Evolutionary conservation across 2,329 filamentous ascomycete genomes (phyloP), one percentile per base, ranked within the genome.

Genomic region (Bipolaris zeicola): DNA sequence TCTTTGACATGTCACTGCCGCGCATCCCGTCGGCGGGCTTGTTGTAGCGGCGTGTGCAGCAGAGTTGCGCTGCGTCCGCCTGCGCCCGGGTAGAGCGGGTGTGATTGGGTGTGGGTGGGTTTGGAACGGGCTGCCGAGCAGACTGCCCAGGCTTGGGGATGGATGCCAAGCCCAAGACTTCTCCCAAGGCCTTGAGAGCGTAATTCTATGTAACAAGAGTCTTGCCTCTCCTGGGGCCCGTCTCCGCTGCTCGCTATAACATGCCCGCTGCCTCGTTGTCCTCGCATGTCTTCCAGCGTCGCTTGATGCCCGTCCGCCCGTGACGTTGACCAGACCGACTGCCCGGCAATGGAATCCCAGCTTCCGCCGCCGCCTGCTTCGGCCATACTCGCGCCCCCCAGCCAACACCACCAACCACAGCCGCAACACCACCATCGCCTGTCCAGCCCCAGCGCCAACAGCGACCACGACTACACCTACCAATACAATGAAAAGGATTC

Each of bases 141-240:
- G 48, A 50, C 55, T 62, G 64, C 66, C 68, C 52, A 71, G 69
- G 56, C 62, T 68, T 69, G 66, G 65, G 57, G 65, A 53, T 62
- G 58, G 57, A 59, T 54, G 65, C 69, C 69, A 71, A 72, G 66
- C 63, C 68, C 66, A 68, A 70, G 67, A 64, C 51, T 59, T 68
- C 61, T 60, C 60, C 65, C 67, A 71, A 68, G 67, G 62, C 63
- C 66, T 71, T 73, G 64, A 68, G 65, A 64, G 63, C 65, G 65
- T 52, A 64, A 60, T 63, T 64, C 47, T 63, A 72, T 70, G 66
- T 68, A 72, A 70, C 71, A 64, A 67, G 58, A 63, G 64, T 66
- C 65, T 69, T 68, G 64, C 62, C 68, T 71, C 69, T 72, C 69
- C 69, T 67, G 68, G 69, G 71, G 68, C 50, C 65, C 65, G 65